phyloP scores from a whole-genome alignment of 2,329 filamentous ascomycete species.

The Clonostachys chloroleuca region DNA sequence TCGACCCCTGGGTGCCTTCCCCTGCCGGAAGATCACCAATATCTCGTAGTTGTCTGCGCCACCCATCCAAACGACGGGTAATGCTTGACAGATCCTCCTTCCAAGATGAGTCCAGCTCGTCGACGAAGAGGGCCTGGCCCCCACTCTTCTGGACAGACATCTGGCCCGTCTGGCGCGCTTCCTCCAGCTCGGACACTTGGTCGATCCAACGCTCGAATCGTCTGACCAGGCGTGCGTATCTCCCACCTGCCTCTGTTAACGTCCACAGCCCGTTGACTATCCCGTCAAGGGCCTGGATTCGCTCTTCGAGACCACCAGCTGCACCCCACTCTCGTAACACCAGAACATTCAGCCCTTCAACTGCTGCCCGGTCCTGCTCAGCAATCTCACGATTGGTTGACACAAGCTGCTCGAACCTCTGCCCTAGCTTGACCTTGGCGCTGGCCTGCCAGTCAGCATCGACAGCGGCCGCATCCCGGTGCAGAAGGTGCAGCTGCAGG shows the following conservation, averaged over 20 bases:
- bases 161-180: conserved; percentile 31
- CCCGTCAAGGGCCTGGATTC: conserved; percentile 51
- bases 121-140: conserved; percentile 41
- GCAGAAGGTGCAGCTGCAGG: conserved; percentile 60
- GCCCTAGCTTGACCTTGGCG: conserved; percentile 42
- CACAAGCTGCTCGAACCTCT: conserved; percentile 35
- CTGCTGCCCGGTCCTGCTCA: conserved; percentile 30
- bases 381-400: conserved; percentile 24
- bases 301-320: conserved; percentile 43
- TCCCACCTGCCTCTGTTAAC: conserved; percentile 49
- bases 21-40: conserved; percentile 26
- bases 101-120: conserved; percentile 53
- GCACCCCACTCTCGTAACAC: conserved; percentile 48
- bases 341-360: conserved; percentile 44
- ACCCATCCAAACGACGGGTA: conserved; percentile 47
- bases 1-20: conserved; percentile 17
- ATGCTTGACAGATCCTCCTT: conserved; percentile 51
- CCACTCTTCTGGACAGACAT: conserved; percentile 23
- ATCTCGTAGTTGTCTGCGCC: conserved; percentile 41
- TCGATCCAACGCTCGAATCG: conserved; percentile 58
- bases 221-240: conserved; percentile 48
- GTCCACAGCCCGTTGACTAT: conserved; percentile 54
- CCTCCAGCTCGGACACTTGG: conserved; percentile 38
- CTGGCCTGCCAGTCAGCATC: conserved; percentile 49
- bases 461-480: conserved; percentile 44